Conservation (phyloP, 1,284 basidiomycete species). For the Heliocybe sulcata region DNA sequence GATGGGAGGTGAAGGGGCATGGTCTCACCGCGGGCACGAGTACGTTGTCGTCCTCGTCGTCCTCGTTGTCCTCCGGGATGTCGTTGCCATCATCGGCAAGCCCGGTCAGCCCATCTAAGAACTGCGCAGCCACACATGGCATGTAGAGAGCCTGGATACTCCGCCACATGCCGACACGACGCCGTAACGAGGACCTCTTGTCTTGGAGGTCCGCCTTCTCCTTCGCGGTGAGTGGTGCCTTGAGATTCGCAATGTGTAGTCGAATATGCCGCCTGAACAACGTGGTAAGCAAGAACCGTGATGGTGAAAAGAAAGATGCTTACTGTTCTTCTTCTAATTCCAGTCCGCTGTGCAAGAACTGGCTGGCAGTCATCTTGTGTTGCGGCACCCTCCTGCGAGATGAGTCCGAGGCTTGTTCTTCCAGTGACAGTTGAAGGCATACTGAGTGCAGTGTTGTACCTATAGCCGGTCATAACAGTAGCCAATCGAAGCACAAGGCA, state of each 20-base stretch:
- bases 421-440: slow-evolving; percentile 1
- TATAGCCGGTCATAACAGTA: not conserved
- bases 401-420: slow-evolving; percentile 4
- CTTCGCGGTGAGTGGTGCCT: not conserved
- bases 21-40: not conserved
- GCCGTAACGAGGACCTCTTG: slow-evolving; percentile 2
- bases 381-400: not conserved
- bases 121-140: slow-evolving; percentile 3
- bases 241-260: not conserved
- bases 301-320: not conserved
- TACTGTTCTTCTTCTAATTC: slow-evolving; percentile 10
- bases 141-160: slow-evolving; percentile 8
- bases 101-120: not conserved
- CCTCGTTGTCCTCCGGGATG: not conserved
- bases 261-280: not conserved
- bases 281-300: not conserved
- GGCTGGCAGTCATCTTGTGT: slow-evolving; percentile 6
- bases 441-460: slow-evolving; percentile 1
- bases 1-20: slow-evolving; percentile 7
- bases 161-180: slow-evolving; percentile 5
- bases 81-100: not conserved
- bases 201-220: slow-evolving; percentile 4
- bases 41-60: not conserved
- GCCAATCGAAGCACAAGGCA: not conserved
- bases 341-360: slow-evolving; percentile 7